Conservation (phyloP, 352 stramenopile genomes). For the Globisporangium irregulare region DNA sequence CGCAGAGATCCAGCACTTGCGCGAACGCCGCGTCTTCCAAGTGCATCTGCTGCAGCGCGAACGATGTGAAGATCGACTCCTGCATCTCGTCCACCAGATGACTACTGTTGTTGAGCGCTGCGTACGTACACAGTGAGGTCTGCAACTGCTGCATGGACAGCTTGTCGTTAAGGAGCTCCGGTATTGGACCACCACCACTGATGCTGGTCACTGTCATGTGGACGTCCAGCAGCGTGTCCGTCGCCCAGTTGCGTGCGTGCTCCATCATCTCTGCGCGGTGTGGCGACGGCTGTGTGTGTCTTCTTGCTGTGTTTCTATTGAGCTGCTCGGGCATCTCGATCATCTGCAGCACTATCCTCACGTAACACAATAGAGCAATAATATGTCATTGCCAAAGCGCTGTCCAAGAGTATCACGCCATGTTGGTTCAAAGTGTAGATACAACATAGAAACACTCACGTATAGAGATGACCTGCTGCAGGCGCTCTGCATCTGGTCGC, state of each 20-base stretch:
- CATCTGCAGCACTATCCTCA: conserved; percentile 40
- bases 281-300: conserved; percentile 11
- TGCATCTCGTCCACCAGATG: conserved; percentile 29
- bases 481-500: background rate
- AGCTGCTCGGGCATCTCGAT: conserved; percentile 23
- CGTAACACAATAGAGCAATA: background rate
- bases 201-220: background rate
- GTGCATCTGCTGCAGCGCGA: conserved; percentile 19
- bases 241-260: conserved; percentile 27
- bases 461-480: conserved; percentile 32
- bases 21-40: conserved; percentile 19
- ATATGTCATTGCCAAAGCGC: background rate
- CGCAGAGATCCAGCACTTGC: conserved; percentile 30
- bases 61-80: conserved; percentile 20
- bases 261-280: conserved; percentile 5
- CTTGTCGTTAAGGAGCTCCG: background rate
- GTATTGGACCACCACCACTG: background rate
- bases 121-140: conserved; percentile 30
- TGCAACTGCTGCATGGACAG: conserved; percentile 36
- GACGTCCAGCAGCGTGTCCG: conserved; percentile 36
- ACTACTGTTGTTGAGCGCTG: conserved; percentile 17
- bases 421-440: background rate
- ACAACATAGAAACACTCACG: conserved; percentile 21
- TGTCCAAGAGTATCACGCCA: background rate
- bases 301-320: conserved; percentile 12